Conservation (phyloP, 257 asterid genomes). For the Penstemon eatonii region DNA sequence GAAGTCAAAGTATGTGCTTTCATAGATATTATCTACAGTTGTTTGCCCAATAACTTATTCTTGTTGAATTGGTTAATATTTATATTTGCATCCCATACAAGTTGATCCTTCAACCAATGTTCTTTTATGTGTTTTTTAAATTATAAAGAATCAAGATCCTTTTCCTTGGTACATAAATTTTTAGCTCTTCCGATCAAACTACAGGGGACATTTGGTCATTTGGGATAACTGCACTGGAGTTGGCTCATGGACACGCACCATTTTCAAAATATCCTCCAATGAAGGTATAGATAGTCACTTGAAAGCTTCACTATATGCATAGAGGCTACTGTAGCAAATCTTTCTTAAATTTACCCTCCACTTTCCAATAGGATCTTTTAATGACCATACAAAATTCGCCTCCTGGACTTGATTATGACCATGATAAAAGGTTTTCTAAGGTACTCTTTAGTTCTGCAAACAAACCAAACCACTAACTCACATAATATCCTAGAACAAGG, state of each 20-base stretch:
- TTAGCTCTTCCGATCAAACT: slow-evolving; percentile 23
- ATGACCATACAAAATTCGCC: slow-evolving; percentile 99
- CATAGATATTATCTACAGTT: not conserved
- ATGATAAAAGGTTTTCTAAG: slow-evolving; percentile 98
- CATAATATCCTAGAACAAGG: too few species aligned
- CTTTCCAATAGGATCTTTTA: slow-evolving; percentile 68
- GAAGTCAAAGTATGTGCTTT: slow-evolving; percentile 6
- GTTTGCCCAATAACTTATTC: slow-evolving; percentile 11
- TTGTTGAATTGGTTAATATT: slow-evolving; percentile 16
- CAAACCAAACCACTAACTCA: too few species aligned
- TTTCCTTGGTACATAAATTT: slow-evolving; percentile 19
- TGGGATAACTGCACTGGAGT: slow-evolving; percentile 97
- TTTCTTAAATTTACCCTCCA: slow-evolving; percentile 25
- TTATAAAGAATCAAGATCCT: not conserved
- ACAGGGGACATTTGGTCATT: slow-evolving; percentile 99
- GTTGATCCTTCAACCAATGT: slow-evolving; percentile 12
- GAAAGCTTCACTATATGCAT: slow-evolving; percentile 17
- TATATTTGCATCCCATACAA: slow-evolving; percentile 5
- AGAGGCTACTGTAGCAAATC: slow-evolving; percentile 18
- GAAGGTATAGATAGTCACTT: slow-evolving; percentile 62
- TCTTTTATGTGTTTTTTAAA: slow-evolving; percentile 9
- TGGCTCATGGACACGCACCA: slow-evolving; percentile 99
- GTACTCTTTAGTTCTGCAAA: too few species aligned
- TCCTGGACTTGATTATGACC: slow-evolving; percentile 99
- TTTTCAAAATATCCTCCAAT: slow-evolving; percentile 99